These are phyloP conservation scores for Exophiala xenobiotica DNA, from an alignment of 2,329 filamentous ascomycete species.

Conservation along the genomic window DNA sequence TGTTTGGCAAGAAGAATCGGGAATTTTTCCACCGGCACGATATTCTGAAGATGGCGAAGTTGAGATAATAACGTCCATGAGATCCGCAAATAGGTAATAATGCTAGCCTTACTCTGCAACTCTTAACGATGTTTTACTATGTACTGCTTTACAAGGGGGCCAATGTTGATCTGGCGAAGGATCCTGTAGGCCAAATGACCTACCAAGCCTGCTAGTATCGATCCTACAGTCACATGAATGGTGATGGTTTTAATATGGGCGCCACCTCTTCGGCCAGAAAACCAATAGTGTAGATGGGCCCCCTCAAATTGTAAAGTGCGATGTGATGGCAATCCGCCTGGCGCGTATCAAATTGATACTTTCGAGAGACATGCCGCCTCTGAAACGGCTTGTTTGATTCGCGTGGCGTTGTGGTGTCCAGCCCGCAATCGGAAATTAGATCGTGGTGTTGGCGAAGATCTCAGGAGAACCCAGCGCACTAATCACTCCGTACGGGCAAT, in stretches of 20 bases:
- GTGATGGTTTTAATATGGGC: no score
- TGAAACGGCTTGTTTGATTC: neutral
- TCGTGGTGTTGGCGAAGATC: neutral
- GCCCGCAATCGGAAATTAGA: neutral
- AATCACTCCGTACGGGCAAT: neutral
- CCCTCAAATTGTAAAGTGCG: no score
- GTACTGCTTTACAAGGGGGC: no score
- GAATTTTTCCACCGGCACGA: slow-evolving; percentile 75
- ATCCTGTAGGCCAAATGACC: no score
- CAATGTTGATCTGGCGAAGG: no score
- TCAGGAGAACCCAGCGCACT: neutral
- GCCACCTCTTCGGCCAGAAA: no score
- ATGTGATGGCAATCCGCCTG: neutral
- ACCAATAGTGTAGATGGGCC: no score
- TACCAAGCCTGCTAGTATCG: no score
- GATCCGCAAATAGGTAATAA: no score
- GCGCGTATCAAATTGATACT: neutral
- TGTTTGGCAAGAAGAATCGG: slow-evolving; percentile 75
- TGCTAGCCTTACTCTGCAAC: no score
- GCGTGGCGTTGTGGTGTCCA: neutral
- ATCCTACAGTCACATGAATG: no score
- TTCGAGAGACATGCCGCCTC: neutral
- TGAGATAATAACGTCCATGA: slow-evolving; percentile 33
- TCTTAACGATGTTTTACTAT: no score
- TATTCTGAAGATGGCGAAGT: slow-evolving; percentile 55